Conservation (phyloP, 179 eudicot species). For the Camellia oleifera region DNA sequence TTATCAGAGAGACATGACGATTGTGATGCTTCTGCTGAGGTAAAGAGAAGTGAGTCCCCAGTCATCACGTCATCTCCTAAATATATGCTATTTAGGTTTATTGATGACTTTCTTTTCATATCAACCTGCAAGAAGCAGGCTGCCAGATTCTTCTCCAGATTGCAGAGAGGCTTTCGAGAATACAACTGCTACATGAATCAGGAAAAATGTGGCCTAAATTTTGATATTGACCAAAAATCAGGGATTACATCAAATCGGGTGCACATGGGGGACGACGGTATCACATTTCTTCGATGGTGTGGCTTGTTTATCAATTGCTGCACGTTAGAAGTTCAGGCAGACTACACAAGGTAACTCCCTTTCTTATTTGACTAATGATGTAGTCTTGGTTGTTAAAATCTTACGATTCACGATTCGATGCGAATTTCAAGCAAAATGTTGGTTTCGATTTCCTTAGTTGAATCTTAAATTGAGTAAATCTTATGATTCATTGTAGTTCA, state of each 20-base stretch:
- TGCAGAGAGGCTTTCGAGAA: conserved; percentile 63
- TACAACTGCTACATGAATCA: conserved; percentile 90
- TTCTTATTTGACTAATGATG: conserved; percentile 1
- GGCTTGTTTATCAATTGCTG: conserved; percentile 82
- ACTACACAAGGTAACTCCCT: conserved; percentile 65
- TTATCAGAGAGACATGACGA: conserved; percentile 16
- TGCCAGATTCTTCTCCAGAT: conserved; percentile 41
- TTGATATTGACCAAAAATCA: conserved; percentile 30
- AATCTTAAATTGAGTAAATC: no score
- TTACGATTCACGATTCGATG: no score
- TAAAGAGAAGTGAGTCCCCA: conserved; percentile 14
- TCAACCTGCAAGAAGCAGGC: conserved; percentile 79
- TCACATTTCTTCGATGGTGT: conserved; percentile 80
- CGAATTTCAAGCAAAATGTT: no score
- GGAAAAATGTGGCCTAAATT: conserved; percentile 68
- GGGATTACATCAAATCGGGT: conserved; percentile 39
- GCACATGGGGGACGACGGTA: conserved; percentile 49
- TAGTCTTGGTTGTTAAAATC: no score
- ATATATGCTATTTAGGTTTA: conserved; percentile 63
- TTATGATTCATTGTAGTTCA: no score
- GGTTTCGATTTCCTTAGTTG: no score
- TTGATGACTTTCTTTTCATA: conserved; percentile 81
- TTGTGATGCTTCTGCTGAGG: background rate
- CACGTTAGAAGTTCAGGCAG: conserved; percentile 92
- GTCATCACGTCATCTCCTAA: conserved; percentile 21